Conservation (phyloP, 306 rosid species). For the Casuarina cunninghamiana region DNA sequence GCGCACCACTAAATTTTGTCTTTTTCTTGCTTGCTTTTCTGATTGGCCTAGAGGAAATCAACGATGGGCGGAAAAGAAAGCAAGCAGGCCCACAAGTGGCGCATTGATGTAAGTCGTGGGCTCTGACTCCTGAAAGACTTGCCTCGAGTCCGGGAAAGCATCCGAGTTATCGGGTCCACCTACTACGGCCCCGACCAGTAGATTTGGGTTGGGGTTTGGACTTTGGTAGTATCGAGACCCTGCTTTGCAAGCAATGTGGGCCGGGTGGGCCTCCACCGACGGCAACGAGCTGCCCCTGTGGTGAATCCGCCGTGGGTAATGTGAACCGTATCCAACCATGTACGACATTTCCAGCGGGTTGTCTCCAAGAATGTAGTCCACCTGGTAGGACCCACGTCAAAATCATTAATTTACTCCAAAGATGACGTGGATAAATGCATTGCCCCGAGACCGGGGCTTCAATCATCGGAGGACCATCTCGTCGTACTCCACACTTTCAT, state of each 20-base stretch:
- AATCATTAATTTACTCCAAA: conserved; percentile 1
- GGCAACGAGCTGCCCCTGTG: conserved; percentile 89
- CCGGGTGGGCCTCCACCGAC: conserved; percentile 66
- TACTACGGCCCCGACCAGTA: conserved; percentile 77
- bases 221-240: conserved; percentile 67
- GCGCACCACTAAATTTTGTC: conserved; percentile 37
- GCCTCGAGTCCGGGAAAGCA: conserved; percentile 87
- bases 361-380: conserved; percentile 92
- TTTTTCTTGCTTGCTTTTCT: not conserved
- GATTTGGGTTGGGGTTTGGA: conserved; percentile 78
- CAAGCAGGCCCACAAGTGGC: conserved; percentile 85
- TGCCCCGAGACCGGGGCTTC: no score
- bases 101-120: conserved; percentile 94
- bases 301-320: conserved; percentile 88
- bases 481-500: not conserved
- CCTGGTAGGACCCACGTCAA: conserved; percentile 51
- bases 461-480: not conserved
- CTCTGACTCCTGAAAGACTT: conserved; percentile 81
- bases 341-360: conserved; percentile 89
- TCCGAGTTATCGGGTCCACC: conserved; percentile 89
- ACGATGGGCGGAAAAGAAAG: conserved; percentile 76
- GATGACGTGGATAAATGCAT: no score
- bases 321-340: conserved; percentile 94
- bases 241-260: conserved; percentile 76
- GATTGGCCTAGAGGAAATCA: conserved; percentile 26